Evolutionary conservation across 2,329 filamentous ascomycete genomes (phyloP).

Genomic region (Epichloe gansuensis): DNA sequence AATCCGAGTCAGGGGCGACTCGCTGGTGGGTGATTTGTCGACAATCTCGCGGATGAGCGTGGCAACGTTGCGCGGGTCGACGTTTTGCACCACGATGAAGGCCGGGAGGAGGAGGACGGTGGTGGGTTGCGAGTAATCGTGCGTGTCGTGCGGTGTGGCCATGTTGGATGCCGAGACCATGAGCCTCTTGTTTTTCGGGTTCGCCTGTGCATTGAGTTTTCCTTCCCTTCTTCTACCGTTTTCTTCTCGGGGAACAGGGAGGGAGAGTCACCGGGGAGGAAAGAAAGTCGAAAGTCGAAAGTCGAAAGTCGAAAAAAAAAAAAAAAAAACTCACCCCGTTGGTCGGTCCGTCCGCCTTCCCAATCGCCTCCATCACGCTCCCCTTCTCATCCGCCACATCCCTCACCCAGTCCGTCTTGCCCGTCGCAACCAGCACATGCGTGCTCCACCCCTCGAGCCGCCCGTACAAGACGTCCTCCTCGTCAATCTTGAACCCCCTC

Average conservation of each 20-base stretch:
- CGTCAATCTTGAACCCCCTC: slow-evolving; percentile 57
- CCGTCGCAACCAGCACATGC: slow-evolving; percentile 86
- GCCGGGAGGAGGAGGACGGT: slow-evolving; percentile 74
- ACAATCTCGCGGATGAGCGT: slow-evolving; percentile 61
- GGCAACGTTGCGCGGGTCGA: slow-evolving; percentile 62
- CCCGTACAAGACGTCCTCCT: slow-evolving; percentile 70
- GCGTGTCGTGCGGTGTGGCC: slow-evolving; percentile 57
- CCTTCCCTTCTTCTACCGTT: no score
- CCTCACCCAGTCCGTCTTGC: slow-evolving; percentile 87
- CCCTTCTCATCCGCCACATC: slow-evolving; percentile 82
- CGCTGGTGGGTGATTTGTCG: slow-evolving; percentile 61
- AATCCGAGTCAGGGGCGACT: slow-evolving; percentile 38
- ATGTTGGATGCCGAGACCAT: slow-evolving; percentile 93
- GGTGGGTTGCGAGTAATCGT: slow-evolving; percentile 56
- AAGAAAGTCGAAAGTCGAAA: background rate
- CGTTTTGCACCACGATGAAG: slow-evolving; percentile 72
- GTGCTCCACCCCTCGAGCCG: slow-evolving; percentile 78
- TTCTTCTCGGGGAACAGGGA: background rate
- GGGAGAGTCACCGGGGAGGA: no score
- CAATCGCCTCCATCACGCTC: slow-evolving; percentile 69
- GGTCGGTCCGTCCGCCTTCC: slow-evolving; percentile 41
- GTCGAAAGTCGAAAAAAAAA: background rate
- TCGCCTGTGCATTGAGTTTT: no score
- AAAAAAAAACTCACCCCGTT: slow-evolving; percentile 49
- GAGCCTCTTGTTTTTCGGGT: slow-evolving; percentile 44